Conservation (phyloP, 192 early-diverging fungal species). For the Umbelopsis isabellina region DNA sequence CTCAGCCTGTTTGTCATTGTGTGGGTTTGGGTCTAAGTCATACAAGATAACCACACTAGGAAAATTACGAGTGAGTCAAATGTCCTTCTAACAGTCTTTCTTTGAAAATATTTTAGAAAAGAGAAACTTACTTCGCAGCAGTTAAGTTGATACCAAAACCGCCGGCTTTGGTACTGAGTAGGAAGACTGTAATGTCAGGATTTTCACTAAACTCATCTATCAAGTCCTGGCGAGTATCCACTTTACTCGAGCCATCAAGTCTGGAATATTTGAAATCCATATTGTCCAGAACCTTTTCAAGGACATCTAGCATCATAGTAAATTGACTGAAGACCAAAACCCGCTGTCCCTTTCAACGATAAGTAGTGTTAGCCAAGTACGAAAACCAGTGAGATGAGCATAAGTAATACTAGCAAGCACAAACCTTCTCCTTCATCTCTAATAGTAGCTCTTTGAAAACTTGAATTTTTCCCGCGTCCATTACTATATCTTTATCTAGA, state of each 20-base stretch:
- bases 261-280: slow-evolving; percentile 57
- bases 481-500: slow-evolving; percentile 57
- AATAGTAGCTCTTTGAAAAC: slow-evolving; percentile 61
- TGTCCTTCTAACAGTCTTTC: background rate
- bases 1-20: slow-evolving; percentile 83
- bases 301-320: slow-evolving; percentile 78
- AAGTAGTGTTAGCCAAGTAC: background rate
- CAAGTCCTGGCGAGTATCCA: slow-evolving; percentile 68
- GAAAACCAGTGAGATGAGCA: background rate
- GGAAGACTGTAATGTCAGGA: slow-evolving; percentile 59
- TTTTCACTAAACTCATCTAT: slow-evolving; percentile 81
- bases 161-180: slow-evolving; percentile 79
- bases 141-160: slow-evolving; percentile 85
- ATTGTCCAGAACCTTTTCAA: slow-evolving; percentile 71
- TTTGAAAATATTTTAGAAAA: background rate
- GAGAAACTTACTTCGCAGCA: slow-evolving; percentile 55
- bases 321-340: slow-evolving; percentile 89
- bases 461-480: slow-evolving; percentile 81
- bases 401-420: background rate
- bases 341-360: slow-evolving; percentile 48
- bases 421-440: slow-evolving; percentile 47
- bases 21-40: slow-evolving; percentile 87
- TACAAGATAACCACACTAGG: slow-evolving; percentile 69
- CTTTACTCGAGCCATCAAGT: slow-evolving; percentile 72
- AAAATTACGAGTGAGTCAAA: background rate